These are phyloP conservation scores for Onygenales sp. DNA, from an alignment of 2,329 filamentous ascomycete genomes.

Conservation along the genomic window DNA sequence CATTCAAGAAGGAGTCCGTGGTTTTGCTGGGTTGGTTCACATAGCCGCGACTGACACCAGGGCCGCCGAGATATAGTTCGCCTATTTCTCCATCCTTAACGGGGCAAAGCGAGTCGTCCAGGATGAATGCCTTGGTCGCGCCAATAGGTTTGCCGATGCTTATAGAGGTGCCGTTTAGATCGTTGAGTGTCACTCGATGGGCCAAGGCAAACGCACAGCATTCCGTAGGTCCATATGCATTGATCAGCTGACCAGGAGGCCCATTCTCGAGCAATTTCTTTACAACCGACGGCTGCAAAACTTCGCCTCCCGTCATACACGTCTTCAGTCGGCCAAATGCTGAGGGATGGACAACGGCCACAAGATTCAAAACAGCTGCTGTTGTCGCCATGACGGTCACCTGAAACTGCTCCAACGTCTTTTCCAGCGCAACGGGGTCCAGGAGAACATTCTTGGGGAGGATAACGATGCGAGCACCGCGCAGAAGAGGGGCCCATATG, in stretches of 20 bases:
- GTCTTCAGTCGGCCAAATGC: slow-evolving; percentile 10
- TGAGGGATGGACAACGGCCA: slow-evolving; percentile 8
- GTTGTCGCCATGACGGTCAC: slow-evolving; percentile 13
- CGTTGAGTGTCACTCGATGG: slow-evolving; percentile 11
- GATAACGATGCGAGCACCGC: slow-evolving; percentile 13
- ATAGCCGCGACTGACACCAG: slow-evolving; percentile 68
- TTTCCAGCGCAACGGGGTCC: slow-evolving; percentile 7
- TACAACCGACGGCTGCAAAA: slow-evolving; percentile 11
- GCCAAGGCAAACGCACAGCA: slow-evolving; percentile 13
- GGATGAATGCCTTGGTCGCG: slow-evolving; percentile 7
- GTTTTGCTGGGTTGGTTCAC: slow-evolving; percentile 49
- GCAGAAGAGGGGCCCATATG: slow-evolving; percentile 14
- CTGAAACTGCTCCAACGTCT: neutral
- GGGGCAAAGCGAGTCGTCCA: slow-evolving; percentile 6
- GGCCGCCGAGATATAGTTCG: slow-evolving; percentile 25
- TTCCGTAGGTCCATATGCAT: slow-evolving; percentile 18
- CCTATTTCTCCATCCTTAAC: slow-evolving; percentile 12
- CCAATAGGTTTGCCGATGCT: slow-evolving; percentile 7
- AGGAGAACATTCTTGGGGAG: slow-evolving; percentile 8
- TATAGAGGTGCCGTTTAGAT: slow-evolving; percentile 4
- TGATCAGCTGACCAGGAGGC: slow-evolving; percentile 13
- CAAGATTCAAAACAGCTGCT: slow-evolving; percentile 12
- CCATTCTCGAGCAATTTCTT: slow-evolving; percentile 10
- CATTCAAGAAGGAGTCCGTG: slow-evolving; percentile 62
- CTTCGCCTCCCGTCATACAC: slow-evolving; percentile 14